These are phyloP conservation scores for Gryganskiella cystojenkinii DNA, from an alignment of 192 early-diverging fungal species.

Conservation along the genomic window DNA sequence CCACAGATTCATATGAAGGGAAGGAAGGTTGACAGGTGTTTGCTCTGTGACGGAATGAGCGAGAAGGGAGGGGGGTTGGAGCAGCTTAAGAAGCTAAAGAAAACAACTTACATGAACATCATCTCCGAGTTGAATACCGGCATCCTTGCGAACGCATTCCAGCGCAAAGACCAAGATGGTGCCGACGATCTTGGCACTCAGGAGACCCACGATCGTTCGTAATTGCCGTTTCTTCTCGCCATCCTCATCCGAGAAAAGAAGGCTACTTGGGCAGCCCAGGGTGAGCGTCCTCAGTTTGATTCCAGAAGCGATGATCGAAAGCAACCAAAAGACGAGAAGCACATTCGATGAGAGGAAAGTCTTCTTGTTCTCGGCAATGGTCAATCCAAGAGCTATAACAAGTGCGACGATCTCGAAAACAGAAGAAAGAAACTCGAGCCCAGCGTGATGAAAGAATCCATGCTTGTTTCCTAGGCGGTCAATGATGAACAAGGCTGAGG, in stretches of 20 bases:
- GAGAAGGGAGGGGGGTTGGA: neutral
- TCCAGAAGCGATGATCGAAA: slow-evolving; percentile 14
- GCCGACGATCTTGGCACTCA: slow-evolving; percentile 12
- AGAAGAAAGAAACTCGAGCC: slow-evolving; percentile 21
- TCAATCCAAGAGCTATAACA: slow-evolving; percentile 52
- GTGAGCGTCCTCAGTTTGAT: slow-evolving; percentile 57
- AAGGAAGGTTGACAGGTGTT: too few species aligned
- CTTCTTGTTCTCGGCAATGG: slow-evolving; percentile 60
- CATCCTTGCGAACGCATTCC: slow-evolving; percentile 39
- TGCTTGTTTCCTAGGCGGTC: neutral
- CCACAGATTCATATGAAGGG: too few species aligned
- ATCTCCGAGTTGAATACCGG: slow-evolving; percentile 36
- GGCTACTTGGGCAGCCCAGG: slow-evolving; percentile 45
- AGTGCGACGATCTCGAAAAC: slow-evolving; percentile 13
- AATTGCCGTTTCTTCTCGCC: neutral
- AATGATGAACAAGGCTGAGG: neutral
- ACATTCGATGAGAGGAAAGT: slow-evolving; percentile 55
- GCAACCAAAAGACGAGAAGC: slow-evolving; percentile 69
- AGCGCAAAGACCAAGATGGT: slow-evolving; percentile 21
- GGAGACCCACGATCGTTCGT: slow-evolving; percentile 34
- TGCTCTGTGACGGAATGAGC: too few species aligned
- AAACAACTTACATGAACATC: slow-evolving; percentile 28
- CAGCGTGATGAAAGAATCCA: slow-evolving; percentile 4
- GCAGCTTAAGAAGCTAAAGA: neutral
- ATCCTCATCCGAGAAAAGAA: slow-evolving; percentile 29